Evolutionary conservation across 306 rosid species (phyloP).

Genomic region (Echinosophora koreensis): DNA sequence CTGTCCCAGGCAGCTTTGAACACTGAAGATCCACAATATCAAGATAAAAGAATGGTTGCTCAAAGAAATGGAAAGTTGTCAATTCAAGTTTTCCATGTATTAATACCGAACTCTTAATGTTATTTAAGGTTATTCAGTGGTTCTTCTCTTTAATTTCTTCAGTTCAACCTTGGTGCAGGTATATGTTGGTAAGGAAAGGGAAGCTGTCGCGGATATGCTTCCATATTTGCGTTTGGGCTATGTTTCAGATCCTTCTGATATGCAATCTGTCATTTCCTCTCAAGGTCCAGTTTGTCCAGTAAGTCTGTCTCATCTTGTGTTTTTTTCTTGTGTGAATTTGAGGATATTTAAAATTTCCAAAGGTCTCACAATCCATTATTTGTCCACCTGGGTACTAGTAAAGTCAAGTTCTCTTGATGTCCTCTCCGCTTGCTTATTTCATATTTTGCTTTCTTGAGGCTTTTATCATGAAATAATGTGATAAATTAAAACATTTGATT

Average conservation of each 20-base stretch:
- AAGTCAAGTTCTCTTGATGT: slow-evolving; percentile 36
- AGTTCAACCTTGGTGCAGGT: slow-evolving; percentile 61
- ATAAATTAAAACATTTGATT: slow-evolving; percentile 12
- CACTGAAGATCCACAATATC: slow-evolving; percentile 97
- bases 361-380: slow-evolving; percentile 35
- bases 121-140: slow-evolving; percentile 23
- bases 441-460: slow-evolving; percentile 39
- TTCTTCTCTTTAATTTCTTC: slow-evolving; percentile 39
- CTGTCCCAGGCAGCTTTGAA: slow-evolving; percentile 81
- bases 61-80: slow-evolving; percentile 93
- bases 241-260: slow-evolving; percentile 95
- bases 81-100: slow-evolving; percentile 77
- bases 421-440: slow-evolving; percentile 16
- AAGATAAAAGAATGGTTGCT: slow-evolving; percentile 93
- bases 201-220: slow-evolving; percentile 83
- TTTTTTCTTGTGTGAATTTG: slow-evolving; percentile 13
- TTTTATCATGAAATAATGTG: slow-evolving; percentile 17
- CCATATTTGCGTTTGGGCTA: slow-evolving; percentile 92
- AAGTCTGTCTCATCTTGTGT: slow-evolving; percentile 54
- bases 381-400: not conserved
- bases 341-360: slow-evolving; percentile 37
- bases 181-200: slow-evolving; percentile 81
- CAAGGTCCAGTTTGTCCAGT: slow-evolving; percentile 97
- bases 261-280: slow-evolving; percentile 95
- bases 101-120: slow-evolving; percentile 43